Conservation (phyloP, 345 rosid genomes). For the Theobroma cacao region DNA sequence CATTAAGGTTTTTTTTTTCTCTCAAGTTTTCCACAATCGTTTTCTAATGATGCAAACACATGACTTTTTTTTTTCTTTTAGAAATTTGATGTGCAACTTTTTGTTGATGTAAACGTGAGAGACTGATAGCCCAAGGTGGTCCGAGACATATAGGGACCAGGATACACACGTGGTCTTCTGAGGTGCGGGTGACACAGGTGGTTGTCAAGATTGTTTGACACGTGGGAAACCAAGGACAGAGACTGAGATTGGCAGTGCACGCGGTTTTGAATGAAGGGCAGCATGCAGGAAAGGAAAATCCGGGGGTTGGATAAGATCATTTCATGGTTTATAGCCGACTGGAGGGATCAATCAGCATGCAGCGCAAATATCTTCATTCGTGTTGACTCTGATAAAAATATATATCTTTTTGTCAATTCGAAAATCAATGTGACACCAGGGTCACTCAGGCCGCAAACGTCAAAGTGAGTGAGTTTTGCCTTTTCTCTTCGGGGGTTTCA, state of each 20-base stretch:
- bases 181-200: background rate
- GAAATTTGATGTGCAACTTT: background rate
- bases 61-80: background rate
- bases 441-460: no score
- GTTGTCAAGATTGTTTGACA: background rate
- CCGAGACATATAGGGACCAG: background rate
- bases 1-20: background rate
- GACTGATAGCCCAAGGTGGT: background rate
- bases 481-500: background rate
- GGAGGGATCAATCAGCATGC: no score
- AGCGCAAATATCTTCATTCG: background rate
- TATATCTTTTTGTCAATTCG: background rate
- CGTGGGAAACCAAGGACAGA: background rate
- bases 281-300: background rate
- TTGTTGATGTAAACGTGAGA: background rate
- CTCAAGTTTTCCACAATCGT: background rate
- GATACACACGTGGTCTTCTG: background rate
- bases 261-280: background rate
- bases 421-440: background rate
- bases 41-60: background rate
- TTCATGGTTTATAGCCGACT: no score
- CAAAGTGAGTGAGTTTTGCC: background rate
- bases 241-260: background rate
- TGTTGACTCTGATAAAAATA: background rate
- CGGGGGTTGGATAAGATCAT: no score